Base-by-base conservation (phyloP, 306 rosid species). In the Quercus ilex region DNA sequence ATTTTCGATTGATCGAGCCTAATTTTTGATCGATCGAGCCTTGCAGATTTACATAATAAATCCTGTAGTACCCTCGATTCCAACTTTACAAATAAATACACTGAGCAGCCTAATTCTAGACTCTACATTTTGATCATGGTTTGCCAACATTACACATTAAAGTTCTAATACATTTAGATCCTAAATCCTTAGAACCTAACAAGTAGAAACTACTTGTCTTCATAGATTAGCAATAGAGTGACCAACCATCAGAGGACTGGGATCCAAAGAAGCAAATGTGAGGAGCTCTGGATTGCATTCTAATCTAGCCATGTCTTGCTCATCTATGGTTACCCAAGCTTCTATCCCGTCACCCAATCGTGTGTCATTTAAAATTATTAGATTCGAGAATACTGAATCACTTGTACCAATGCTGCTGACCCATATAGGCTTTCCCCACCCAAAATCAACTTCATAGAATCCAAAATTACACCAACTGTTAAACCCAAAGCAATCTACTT, bases 381-480 rank as follows among this genome's bases (percentile, higher is more conserved):
- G 71, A 21, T 56, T 85, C 71, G 67, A 19, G 30, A 79, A 82
- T 14, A 75, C 74, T 4, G 88, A 49, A 21, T 41, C 80, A 17
- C 51, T 78, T 5, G 52, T 49, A 26, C 69, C 84, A 58, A 71
- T 6, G 71, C 85, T 76, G 74, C 79, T 82, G 28, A 82, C 82
- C 88, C 86, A 79, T 13, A 62, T n/a, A 1, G 88, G 86, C 77
- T 19, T 82, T 20, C 83, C 88, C 88, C 86, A 85, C 43, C 88
- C 86, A 28, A 82, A 82, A 57, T 85, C 86, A 25, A 35, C 74
- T 10, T 79, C 79, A 14, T 85, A 82, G 30, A 73, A 67, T 23
- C 86, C 86, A 23, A 78, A 41, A 28, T 73, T 75, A 8, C 88
- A 79, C 89, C 87, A 86, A 69, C 91, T 88, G 59, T 84, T 83